A percentile compares a stretch with the other conserved stretches of the same genome.
Conservation (phyloP, 2,329 filamentous ascomycete genomes). For the Penicillium frequentans region DNA sequence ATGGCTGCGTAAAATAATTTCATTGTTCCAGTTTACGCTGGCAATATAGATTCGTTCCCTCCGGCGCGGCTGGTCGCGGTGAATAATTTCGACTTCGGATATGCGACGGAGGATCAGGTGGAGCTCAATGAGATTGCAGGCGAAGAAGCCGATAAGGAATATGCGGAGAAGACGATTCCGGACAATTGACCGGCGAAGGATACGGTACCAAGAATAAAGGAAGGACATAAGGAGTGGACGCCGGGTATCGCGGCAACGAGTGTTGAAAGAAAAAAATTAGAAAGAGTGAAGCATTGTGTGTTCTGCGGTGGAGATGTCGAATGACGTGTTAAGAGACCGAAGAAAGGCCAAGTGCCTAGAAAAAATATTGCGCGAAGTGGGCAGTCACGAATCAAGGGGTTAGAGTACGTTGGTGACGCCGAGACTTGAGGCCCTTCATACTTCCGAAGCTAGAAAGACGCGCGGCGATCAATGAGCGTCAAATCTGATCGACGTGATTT, state of each 20-base stretch:
- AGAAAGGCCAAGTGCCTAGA: not conserved
- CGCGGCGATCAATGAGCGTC: conserved; percentile 2
- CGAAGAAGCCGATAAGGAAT: conserved; percentile 15
- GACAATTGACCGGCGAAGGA: conserved; percentile 12
- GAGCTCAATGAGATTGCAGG: conserved; percentile 23
- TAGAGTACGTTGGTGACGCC: not conserved
- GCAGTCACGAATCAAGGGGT: conserved; percentile 7
- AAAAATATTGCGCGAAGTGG: not conserved
- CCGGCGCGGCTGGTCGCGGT: conserved; percentile 10
- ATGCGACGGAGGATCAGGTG: conserved; percentile 17
- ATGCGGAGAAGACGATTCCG: conserved; percentile 19
- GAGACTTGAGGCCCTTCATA: conserved; percentile 9
- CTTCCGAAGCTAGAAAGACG: conserved; percentile 6
- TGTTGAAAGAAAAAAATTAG: not conserved
- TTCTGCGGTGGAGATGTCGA: not conserved
- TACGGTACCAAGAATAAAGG: conserved; percentile 8
- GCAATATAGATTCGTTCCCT: conserved; percentile 61
- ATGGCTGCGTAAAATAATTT: conserved; percentile 57
- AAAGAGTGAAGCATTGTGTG: not conserved
- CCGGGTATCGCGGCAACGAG: conserved; percentile 4
- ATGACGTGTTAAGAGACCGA: conserved; percentile 1
- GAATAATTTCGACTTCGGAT: conserved; percentile 10
- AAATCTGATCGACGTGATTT: not conserved
- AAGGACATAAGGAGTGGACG: conserved; percentile 15
- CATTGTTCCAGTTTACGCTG: conserved; percentile 69